Percentiles rank a stretch among this genome's conserved stretches.
Conservation (phyloP, 805 yeast species). For the Starmerella bombicola region DNA sequence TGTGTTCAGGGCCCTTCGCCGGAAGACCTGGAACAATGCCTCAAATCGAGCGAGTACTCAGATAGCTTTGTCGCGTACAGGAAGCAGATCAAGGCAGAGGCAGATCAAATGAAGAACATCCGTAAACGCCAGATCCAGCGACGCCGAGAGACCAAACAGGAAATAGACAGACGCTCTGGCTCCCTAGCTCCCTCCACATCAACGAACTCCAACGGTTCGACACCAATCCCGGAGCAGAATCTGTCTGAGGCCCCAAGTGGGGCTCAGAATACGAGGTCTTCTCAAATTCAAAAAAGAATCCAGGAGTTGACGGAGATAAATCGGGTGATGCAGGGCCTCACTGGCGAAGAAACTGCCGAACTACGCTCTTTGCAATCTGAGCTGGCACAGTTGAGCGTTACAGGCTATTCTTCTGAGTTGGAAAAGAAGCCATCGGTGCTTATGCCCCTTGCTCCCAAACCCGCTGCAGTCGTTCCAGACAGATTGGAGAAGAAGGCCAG, state of each 20-base stretch:
- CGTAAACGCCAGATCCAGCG: background rate
- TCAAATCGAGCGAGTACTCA: slow-evolving; percentile 24
- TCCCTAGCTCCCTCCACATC: background rate
- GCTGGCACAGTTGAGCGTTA: background rate
- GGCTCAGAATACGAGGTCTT: background rate
- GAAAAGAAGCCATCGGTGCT: background rate
- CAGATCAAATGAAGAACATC: slow-evolving; percentile 2
- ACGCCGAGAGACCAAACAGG: background rate
- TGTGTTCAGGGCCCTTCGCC: slow-evolving; percentile 85
- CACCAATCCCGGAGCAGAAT: background rate
- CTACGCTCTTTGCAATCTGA: slow-evolving; percentile 4
- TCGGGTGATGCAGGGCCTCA: slow-evolving; percentile 5
- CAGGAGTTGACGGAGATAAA: slow-evolving; percentile 6
- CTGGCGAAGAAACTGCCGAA: slow-evolving; percentile 4
- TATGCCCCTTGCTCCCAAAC: background rate
- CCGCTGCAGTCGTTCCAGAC: background rate
- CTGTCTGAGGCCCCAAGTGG: background rate
- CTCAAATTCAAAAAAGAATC: slow-evolving; percentile 5
- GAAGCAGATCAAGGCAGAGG: background rate
- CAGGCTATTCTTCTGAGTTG: background rate
- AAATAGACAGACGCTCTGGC: background rate
- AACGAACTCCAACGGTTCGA: background rate
- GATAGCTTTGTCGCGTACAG: slow-evolving; percentile 17
- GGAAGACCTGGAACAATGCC: slow-evolving; percentile 33
- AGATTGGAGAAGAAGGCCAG: background rate